phyloP scores from a whole-genome alignment of 108 stramenopile species.

The Cyclotella cryptica region DNA sequence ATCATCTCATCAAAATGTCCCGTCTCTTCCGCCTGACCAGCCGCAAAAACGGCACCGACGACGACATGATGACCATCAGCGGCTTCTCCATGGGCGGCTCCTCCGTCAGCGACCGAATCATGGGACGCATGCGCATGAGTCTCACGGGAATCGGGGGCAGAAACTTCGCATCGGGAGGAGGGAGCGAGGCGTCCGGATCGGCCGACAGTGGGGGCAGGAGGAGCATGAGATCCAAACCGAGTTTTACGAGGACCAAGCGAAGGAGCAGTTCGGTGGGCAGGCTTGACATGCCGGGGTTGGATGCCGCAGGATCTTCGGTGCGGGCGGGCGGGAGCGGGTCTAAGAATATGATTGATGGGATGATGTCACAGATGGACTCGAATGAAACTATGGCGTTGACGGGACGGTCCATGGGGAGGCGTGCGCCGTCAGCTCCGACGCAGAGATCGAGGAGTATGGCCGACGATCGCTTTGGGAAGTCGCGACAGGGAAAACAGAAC shows the following conservation, averaged over 20 bases:
- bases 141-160: constrained; percentile 21
- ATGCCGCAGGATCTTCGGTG: background rate
- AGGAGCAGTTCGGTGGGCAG: constrained; percentile 1
- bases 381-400: constrained; percentile 22
- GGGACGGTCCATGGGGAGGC: constrained; percentile 11
- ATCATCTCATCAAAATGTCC: background rate
- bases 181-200: background rate
- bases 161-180: background rate
- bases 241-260: background rate
- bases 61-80: constrained; percentile 35
- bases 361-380: constrained; percentile 31
- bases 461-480: background rate
- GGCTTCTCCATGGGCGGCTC: constrained; percentile 19
- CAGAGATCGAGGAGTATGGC: background rate
- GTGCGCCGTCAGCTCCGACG: constrained; percentile 22
- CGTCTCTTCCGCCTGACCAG: constrained; percentile 20
- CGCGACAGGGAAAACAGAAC: background rate
- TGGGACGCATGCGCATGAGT: constrained; percentile 42
- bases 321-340: background rate
- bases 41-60: constrained; percentile 1
- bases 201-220: background rate
- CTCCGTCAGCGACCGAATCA: constrained; percentile 39
- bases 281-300: background rate
- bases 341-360: constrained; percentile 11
- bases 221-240: background rate